Evolutionary conservation across 1,284 basidiomycete species (phyloP).

Genomic region (Rhodotorula sp.): DNA sequence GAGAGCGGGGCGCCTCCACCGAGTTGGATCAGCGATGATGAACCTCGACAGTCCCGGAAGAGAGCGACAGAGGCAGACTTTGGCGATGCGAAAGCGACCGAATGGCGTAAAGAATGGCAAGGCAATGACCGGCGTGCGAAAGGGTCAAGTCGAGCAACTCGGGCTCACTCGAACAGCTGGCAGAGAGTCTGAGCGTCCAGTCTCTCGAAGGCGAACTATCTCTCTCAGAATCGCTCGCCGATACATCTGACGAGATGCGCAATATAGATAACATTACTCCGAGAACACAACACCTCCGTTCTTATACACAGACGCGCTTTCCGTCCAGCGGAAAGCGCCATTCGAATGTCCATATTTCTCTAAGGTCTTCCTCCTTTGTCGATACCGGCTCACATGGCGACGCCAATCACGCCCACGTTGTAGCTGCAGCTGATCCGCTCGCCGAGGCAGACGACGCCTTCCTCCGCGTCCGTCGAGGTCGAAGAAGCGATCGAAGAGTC

Average conservation of each 20-base stretch:
- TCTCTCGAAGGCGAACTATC: too few relatives aligned
- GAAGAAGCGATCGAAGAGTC: slow-evolving; percentile 13
- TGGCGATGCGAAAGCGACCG: background rate
- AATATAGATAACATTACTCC: background rate
- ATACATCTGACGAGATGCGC: background rate
- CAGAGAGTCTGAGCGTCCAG: background rate
- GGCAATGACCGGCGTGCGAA: too few relatives aligned
- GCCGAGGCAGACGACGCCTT: slow-evolving; percentile 37
- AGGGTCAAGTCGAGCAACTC: background rate
- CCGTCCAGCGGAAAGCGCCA: background rate
- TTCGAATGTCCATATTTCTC: too few relatives aligned
- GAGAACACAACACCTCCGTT: background rate
- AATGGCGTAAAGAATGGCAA: background rate
- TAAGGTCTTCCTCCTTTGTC: background rate
- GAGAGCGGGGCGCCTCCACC: too few relatives aligned
- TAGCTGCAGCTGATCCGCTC: slow-evolving; percentile 35
- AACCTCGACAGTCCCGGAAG: background rate
- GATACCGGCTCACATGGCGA: slow-evolving; percentile 27
- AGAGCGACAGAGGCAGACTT: too few relatives aligned
- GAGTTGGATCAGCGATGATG: background rate
- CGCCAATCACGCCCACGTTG: slow-evolving; percentile 32
- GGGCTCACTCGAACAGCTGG: background rate
- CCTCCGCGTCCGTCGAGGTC: slow-evolving; percentile 15
- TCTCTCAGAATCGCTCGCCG: too few relatives aligned
- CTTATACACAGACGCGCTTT: background rate